A percentile compares a stretch with the other conserved stretches of the same genome.
Evolutionary conservation across 2,329 filamentous ascomycete genomes (phyloP).

Genomic region (Penicillium sp.): DNA sequence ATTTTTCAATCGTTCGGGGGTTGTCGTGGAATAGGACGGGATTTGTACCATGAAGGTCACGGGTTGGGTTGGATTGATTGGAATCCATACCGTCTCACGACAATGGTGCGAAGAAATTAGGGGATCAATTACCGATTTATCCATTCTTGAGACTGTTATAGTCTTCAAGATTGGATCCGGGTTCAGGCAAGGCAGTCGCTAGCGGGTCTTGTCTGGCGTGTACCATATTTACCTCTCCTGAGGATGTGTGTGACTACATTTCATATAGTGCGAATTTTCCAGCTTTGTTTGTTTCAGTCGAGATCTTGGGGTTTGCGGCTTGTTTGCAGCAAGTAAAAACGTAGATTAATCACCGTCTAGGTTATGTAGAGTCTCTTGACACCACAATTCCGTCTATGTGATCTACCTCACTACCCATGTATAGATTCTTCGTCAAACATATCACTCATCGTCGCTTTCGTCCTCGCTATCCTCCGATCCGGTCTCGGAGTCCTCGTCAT

Average conservation of each 20-base stretch:
- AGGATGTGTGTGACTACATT: conserved; percentile 19
- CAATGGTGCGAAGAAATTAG: not conserved
- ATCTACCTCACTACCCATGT: conserved; percentile 14
- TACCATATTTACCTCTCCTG: conserved; percentile 23
- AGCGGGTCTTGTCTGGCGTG: conserved; percentile 18
- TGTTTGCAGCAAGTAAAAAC: not conserved
- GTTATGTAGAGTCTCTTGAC: conserved; percentile 4
- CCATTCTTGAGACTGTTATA: not conserved
- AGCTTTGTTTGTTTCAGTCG: conserved; percentile 4
- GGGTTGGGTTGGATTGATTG: not conserved
- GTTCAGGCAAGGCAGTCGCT: conserved; percentile 7
- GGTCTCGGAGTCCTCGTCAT: conserved; percentile 47
- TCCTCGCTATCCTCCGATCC: conserved; percentile 47
- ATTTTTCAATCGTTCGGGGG: not conserved
- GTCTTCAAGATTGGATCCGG: not conserved
- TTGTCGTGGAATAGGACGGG: not conserved
- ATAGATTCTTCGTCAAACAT: conserved; percentile 16
- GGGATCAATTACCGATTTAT: not conserved
- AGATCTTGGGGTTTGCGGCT: not conserved
- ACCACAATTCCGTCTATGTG: conserved; percentile 8
- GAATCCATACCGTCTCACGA: not conserved
- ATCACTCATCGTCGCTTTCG: conserved; percentile 43
- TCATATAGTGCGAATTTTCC: conserved; percentile 8
- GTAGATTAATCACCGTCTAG: conserved; percentile 6
- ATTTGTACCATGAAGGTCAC: not conserved